Evolutionary conservation across 164 flowering plant genomes (phyloP).

Genomic region (Dillenia turbinata): DNA sequence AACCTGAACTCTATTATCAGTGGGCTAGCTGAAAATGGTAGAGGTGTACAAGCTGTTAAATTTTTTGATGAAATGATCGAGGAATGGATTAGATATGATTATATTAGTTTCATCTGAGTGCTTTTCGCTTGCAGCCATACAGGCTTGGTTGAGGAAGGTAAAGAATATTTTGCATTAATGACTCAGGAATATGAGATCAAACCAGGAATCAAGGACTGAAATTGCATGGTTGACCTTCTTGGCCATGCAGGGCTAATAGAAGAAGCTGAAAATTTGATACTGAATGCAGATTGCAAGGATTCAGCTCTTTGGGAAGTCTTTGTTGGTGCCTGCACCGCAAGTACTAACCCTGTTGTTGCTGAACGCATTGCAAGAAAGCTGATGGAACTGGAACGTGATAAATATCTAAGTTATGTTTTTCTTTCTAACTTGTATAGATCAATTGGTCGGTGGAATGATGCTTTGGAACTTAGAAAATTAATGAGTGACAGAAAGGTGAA

Average conservation of each 20-base stretch:
- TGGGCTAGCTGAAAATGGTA: conserved; percentile 88
- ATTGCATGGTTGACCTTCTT: conserved; percentile 86
- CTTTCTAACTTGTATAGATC: conserved; percentile 63
- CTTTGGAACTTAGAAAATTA: conserved; percentile 36
- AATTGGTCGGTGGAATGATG: conserved; percentile 67
- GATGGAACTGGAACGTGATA: conserved; percentile 63
- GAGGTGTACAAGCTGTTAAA: conserved; percentile 51
- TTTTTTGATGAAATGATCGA: conserved; percentile 53
- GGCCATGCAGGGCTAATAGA: conserved; percentile 81
- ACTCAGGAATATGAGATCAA: conserved; percentile 38
- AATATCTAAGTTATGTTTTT: conserved; percentile 74
- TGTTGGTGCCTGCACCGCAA: conserved; percentile 72
- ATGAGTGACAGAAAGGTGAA: conserved; percentile 60
- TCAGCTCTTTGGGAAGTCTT: conserved; percentile 73
- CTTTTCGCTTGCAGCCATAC: conserved; percentile 86
- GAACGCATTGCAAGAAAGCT: conserved; percentile 73
- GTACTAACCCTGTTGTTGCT: conserved; percentile 42
- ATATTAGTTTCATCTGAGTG: conserved; percentile 69
- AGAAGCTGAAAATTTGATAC: conserved; percentile 75
- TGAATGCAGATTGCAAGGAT: conserved; percentile 40
- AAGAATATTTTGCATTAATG: conserved; percentile 55
- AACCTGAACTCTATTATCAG: conserved; percentile 82
- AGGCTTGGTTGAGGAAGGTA: conserved; percentile 68
- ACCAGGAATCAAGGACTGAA: conserved; percentile 63
- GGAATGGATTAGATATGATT: conserved; percentile 57